These are phyloP conservation scores for Eurotiales sp. DNA, from an alignment of 2,329 filamentous ascomycete genomes.

Conservation along the genomic window DNA sequence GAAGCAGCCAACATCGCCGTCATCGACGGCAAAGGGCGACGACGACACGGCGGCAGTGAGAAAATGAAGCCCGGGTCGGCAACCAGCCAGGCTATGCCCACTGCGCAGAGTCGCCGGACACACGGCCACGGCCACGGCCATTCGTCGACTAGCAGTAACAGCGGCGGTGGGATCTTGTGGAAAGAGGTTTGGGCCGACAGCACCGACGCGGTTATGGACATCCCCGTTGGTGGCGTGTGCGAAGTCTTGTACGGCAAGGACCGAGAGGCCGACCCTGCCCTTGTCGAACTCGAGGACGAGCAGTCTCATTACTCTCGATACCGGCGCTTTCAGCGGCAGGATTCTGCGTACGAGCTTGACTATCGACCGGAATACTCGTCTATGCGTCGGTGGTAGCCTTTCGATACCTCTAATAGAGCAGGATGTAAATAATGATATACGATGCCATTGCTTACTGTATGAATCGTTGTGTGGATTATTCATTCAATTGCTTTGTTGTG, in stretches of 20 bases:
- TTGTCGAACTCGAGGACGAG: neutral
- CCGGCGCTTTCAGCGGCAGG: neutral
- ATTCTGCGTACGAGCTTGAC: neutral
- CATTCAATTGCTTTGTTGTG: too few relatives aligned
- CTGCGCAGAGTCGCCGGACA: slow-evolving; percentile 30
- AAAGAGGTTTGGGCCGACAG: slow-evolving; percentile 81
- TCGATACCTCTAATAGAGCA: neutral
- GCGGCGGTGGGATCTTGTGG: slow-evolving; percentile 59
- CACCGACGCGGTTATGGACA: slow-evolving; percentile 96
- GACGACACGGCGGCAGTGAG: slow-evolving; percentile 44
- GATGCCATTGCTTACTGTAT: too few relatives aligned
- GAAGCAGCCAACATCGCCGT: slow-evolving; percentile 81
- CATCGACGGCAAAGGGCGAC: slow-evolving; percentile 67
- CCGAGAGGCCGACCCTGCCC: slow-evolving; percentile 31
- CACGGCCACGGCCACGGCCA: slow-evolving; percentile 11
- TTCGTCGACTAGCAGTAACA: slow-evolving; percentile 4
- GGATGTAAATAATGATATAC: neutral
- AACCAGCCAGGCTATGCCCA: slow-evolving; percentile 40
- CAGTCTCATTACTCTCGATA: slow-evolving; percentile 4
- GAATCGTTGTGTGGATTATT: too few relatives aligned
- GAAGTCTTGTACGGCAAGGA: slow-evolving; percentile 81
- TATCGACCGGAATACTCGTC: slow-evolving; percentile 9
- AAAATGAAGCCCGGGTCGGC: slow-evolving; percentile 40
- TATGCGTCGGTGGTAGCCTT: slow-evolving; percentile 3
- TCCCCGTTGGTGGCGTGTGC: slow-evolving; percentile 90